phyloP scores from a whole-genome alignment of 345 rosid species.

The Hibiscus tridactylites region DNA sequence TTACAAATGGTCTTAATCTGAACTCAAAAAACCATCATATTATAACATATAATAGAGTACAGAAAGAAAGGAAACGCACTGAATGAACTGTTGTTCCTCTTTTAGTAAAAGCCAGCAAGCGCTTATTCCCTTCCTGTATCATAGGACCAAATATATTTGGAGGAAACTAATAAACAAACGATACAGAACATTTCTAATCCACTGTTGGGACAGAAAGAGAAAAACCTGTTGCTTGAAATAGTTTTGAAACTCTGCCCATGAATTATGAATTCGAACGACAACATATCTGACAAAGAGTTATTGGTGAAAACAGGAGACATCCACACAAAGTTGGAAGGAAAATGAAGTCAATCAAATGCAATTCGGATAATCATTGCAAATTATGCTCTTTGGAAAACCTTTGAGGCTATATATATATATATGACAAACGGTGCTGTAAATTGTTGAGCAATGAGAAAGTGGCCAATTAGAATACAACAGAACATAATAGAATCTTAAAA shows the following conservation, averaged over 20 bases:
- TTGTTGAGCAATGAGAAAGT: neutral
- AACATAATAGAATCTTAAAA: neutral
- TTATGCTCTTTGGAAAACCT: neutral
- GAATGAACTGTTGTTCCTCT: slow-evolving; percentile 73
- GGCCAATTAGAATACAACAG: neutral
- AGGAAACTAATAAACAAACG: neutral
- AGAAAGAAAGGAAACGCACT: slow-evolving; percentile 33
- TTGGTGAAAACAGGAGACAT: slow-evolving; percentile 22
- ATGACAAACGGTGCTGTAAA: neutral
- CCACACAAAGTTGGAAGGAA: neutral
- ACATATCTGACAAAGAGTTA: slow-evolving; percentile 50
- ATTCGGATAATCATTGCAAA: neutral
- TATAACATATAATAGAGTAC: neutral
- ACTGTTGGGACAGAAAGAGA: slow-evolving; percentile 9
- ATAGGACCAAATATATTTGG: slow-evolving; percentile 6
- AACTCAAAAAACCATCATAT: neutral
- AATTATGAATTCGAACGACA: slow-evolving; percentile 67
- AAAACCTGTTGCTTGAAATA: slow-evolving; percentile 72
- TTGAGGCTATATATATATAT: neutral
- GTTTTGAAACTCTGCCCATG: slow-evolving; percentile 73
- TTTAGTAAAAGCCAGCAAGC: slow-evolving; percentile 85
- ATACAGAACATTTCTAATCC: neutral
- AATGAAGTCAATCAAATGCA: neutral
- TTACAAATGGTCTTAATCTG: neutral
- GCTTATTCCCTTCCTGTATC: slow-evolving; percentile 70